Conservation (phyloP, 768 basidiomycete genomes). For the Amanita pseudoporphyria region DNA sequence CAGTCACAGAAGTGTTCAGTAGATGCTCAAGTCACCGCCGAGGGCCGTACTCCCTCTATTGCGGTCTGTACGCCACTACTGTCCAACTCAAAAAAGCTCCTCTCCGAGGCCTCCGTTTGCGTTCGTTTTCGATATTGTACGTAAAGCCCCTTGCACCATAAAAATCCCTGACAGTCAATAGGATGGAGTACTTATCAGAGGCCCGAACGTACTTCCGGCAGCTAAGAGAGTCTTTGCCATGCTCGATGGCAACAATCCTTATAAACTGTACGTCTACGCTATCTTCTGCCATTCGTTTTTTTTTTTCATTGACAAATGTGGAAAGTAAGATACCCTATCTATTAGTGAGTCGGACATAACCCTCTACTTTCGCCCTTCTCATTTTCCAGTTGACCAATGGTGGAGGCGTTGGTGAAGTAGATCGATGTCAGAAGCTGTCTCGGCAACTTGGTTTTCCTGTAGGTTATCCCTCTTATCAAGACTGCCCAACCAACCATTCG, state of each 20-base stretch:
- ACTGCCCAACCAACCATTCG: neutral
- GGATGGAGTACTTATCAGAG: slow-evolving; percentile 91
- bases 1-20: neutral
- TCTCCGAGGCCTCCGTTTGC: slow-evolving; percentile 26
- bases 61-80: neutral
- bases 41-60: neutral
- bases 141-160: slow-evolving; percentile 16
- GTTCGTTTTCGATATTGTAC: slow-evolving; percentile 70
- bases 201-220: slow-evolving; percentile 60
- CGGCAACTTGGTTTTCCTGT: slow-evolving; percentile 55
- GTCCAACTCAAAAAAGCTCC: neutral
- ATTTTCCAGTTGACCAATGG: slow-evolving; percentile 70
- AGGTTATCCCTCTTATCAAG: slow-evolving; percentile 8
- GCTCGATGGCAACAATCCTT: slow-evolving; percentile 72
- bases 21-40: neutral
- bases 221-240: slow-evolving; percentile 70
- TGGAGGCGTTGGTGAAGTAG: slow-evolving; percentile 63
- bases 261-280: slow-evolving; percentile 42
- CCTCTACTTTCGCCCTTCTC: neutral
- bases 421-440: slow-evolving; percentile 52
- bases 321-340: slow-evolving; percentile 74
- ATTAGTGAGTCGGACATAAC: slow-evolving; percentile 35
- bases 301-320: neutral
- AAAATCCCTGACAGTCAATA: slow-evolving; percentile 19
- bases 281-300: slow-evolving; percentile 9